Evolutionary conservation across 2,329 filamentous ascomycete species (phyloP), one percentile per base, ranked within the genome.

Genomic region (Rhynchosporium secalis): DNA sequence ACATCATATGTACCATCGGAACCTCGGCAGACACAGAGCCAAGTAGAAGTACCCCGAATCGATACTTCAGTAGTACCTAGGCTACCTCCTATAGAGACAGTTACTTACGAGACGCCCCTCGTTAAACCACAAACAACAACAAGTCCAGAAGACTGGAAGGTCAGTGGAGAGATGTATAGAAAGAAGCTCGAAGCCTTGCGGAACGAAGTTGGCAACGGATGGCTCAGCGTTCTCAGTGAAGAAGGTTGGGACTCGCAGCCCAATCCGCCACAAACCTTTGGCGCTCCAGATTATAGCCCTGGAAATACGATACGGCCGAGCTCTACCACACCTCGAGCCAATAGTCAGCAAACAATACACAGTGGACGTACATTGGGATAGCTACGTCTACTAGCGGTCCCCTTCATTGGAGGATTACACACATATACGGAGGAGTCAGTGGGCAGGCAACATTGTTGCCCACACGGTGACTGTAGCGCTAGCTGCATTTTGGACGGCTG

Each of bases 121-220:
- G 58, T 68, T 20, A 72, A 69, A 56, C 12, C 64, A 13, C 65
- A 66, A 6, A 64, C 62, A 10, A 59, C 56, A 3, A 69, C 66
- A 64, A 72, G 72, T 64, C 67, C 77, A 4, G 78, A 80, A 51
- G 82, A 89, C 62, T 91, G 87, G 83, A 86, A 86, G 63, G 78
- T 85, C 48, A 84, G 85, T 62, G 89, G 89, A 59, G 91, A 95
- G 71, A 79, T 91, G 7, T 98, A 96, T 76, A 86, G 90, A 62
- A 90, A 90, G 74, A 95, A 95, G 75, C 89, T 98, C 60, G 92
- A 96, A 75, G 87, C 90, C 3, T 78, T 97, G 59, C 88, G 92
- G 65, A 89, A 89, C 71, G 91, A 94, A 71, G 88, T 96, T 67
- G 93, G 93, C 38, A 91, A 87, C 70, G 90, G 87, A 43, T 99